A percentile compares a stretch with the other conserved stretches of the same genome.
phyloP scores from a whole-genome alignment of 352 stramenopile species.

The Pythium brachiatum region DNA sequence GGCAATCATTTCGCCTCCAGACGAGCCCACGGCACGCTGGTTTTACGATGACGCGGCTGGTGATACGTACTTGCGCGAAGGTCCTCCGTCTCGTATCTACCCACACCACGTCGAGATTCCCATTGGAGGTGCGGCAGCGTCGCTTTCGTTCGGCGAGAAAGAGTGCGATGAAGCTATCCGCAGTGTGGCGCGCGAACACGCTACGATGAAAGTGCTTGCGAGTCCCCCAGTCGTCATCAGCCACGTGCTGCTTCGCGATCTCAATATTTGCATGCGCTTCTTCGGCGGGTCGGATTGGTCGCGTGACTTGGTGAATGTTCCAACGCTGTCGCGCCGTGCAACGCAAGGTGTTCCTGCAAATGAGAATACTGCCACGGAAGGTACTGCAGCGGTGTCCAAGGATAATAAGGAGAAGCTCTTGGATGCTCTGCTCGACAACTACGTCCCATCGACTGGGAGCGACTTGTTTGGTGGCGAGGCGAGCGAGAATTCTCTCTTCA shows the following conservation, averaged over 20 bases:
- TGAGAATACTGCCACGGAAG: constrained; percentile 5
- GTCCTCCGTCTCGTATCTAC: constrained; percentile 73
- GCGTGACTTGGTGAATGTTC: constrained; percentile 44
- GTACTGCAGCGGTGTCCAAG: background rate
- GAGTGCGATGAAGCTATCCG: constrained; percentile 74
- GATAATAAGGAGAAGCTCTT: constrained; percentile 72
- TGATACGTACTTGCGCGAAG: constrained; percentile 35
- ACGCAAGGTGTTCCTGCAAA: constrained; percentile 1
- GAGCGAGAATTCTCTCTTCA: constrained; percentile 39
- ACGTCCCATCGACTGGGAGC: constrained; percentile 56
- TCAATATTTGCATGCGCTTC: constrained; percentile 87
- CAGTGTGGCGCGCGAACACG: constrained; percentile 65
- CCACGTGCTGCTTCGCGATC: constrained; percentile 82
- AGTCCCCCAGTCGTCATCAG: constrained; percentile 64
- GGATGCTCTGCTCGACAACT: constrained; percentile 79
- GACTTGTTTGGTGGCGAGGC: constrained; percentile 50
- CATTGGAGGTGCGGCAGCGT: constrained; percentile 75
- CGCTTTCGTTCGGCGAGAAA: constrained; percentile 83
- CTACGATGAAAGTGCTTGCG: constrained; percentile 39
- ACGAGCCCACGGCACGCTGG: constrained; percentile 75
- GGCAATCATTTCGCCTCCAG: constrained; percentile 56
- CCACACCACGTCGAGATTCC: constrained; percentile 87
- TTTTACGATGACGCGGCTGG: constrained; percentile 63
- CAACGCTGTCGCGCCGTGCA: constrained; percentile 16
- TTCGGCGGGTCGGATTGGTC: constrained; percentile 86